Conservation (phyloP, 306 rosid species). For the Prunus persica region Prunus_persica_NCBIv2 NC_034014.1:27545501-27546000, state of each 20-base stretch:
- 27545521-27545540: neutral
- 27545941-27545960: slow-evolving; percentile 6
- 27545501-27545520: neutral
- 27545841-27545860: slow-evolving; percentile 64
- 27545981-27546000: slow-evolving; percentile 69
- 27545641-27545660: no score
- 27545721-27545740: neutral
- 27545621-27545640: slow-evolving; percentile 58
- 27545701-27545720: neutral
- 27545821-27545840: slow-evolving; percentile 6
- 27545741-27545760: neutral
- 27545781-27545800: slow-evolving; percentile 5
- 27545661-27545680: no score
- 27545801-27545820: slow-evolving; percentile 11
- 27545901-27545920: slow-evolving; percentile 3
- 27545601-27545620: slow-evolving; percentile 82
- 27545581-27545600: slow-evolving; percentile 90
- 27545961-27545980: slow-evolving; percentile 1
- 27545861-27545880: slow-evolving; percentile 61
- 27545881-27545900: slow-evolving; percentile 74
- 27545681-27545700: neutral
- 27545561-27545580: slow-evolving; percentile 79
- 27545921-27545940: neutral
- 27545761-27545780: neutral
- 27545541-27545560: slow-evolving; percentile 12